phyloP scores from a whole-genome alignment of 164 flowering plant genomes.

The Akebia trifoliata region DNA sequence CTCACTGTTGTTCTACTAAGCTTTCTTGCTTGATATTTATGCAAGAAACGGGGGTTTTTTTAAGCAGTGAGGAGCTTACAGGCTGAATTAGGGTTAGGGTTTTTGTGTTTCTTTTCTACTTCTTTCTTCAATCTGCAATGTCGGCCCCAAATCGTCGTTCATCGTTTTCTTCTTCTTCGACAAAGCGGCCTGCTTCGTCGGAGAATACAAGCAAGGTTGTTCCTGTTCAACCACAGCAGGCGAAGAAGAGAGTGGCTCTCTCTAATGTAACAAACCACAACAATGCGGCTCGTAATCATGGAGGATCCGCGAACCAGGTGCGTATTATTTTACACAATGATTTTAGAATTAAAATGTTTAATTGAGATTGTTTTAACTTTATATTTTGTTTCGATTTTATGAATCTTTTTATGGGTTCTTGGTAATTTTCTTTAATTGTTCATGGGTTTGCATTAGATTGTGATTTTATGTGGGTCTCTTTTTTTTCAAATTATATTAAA shows the following conservation, averaged over 20 bases:
- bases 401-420: no score
- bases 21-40: conserved; percentile 3
- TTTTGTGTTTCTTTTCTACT: not conserved
- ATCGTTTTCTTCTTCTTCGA: conserved; percentile 15
- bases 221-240: conserved; percentile 16
- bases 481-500: no score
- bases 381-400: not conserved
- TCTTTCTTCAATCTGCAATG: conserved; percentile 13
- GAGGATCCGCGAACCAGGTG: conserved; percentile 16
- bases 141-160: conserved; percentile 23
- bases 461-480: no score
- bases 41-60: conserved; percentile 7
- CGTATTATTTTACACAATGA: not conserved
- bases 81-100: not conserved
- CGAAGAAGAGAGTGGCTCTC: conserved; percentile 32
- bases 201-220: conserved; percentile 14
- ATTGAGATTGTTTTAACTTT: not conserved
- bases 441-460: no score
- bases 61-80: not conserved
- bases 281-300: conserved; percentile 7
- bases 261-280: conserved; percentile 24
- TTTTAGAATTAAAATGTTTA: not conserved
- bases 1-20: not conserved
- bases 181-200: conserved; percentile 20
- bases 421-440: no score